A percentile compares a stretch with the other conserved stretches of the same genome.
Evolutionary conservation across 306 rosid genomes (phyloP).

Genomic region (Rosa persica): DNA sequence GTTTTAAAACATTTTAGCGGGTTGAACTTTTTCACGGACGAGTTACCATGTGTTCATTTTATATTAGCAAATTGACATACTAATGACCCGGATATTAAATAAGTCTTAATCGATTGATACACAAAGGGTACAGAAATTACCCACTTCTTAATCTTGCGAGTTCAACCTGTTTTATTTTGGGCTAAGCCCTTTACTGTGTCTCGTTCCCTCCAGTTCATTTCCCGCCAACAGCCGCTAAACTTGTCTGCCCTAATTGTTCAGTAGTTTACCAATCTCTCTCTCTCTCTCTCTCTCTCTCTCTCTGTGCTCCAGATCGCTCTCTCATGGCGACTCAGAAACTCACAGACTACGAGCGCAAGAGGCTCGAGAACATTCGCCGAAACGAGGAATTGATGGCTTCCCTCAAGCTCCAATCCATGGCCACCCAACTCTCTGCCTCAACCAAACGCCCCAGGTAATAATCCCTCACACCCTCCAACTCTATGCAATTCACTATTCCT

Average conservation of each 20-base stretch:
- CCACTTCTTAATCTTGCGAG: too few species aligned
- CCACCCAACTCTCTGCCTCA: conserved; percentile 51
- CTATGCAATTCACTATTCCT: background rate
- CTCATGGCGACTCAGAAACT: conserved; percentile 57
- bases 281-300: conserved; percentile 4
- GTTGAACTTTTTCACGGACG: too few species aligned
- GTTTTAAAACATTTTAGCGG: too few species aligned
- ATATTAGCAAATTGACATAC: too few species aligned
- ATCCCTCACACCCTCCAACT: background rate
- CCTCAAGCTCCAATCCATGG: conserved; percentile 66
- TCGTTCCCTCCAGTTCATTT: background rate
- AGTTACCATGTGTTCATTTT: too few species aligned
- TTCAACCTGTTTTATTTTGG: too few species aligned
- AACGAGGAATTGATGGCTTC: conserved; percentile 82
- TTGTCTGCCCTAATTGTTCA: background rate
- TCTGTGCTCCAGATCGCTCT: background rate
- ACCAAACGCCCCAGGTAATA: conserved; percentile 67
- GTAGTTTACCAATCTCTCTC: background rate
- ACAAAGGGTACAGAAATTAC: too few species aligned
- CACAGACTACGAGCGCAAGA: conserved; percentile 71
- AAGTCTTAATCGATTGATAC: too few species aligned
- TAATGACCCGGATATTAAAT: too few species aligned
- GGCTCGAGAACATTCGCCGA: conserved; percentile 93
- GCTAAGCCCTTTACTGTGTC: too few species aligned
- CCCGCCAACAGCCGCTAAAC: background rate